phyloP scores from a whole-genome alignment of 768 basidiomycete species.

The Fibroporia radiculosa region DNA sequence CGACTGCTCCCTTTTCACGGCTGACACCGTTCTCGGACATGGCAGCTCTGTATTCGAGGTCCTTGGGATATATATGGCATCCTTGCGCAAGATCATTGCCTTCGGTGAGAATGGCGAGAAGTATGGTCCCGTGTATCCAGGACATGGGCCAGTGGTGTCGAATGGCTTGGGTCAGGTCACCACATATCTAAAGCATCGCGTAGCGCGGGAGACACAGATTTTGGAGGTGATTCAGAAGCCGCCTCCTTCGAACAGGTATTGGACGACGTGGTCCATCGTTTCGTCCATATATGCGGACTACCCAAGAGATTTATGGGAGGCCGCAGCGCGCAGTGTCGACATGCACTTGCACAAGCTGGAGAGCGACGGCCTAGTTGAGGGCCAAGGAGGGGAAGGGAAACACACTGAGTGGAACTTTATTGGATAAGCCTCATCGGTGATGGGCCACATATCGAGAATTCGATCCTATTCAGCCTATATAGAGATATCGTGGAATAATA shows the following conservation, averaged over 20 bases:
- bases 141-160: conserved; percentile 74
- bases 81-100: conserved; percentile 49
- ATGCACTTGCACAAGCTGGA: conserved; percentile 71
- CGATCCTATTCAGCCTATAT: background rate
- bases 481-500: conserved; percentile 1
- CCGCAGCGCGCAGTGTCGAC: conserved; percentile 62
- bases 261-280: conserved; percentile 65
- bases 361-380: conserved; percentile 48
- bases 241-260: conserved; percentile 24
- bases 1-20: conserved; percentile 78
- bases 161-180: conserved; percentile 55
- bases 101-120: conserved; percentile 24
- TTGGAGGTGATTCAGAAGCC: conserved; percentile 38
- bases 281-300: conserved; percentile 62
- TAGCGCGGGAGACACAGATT: conserved; percentile 77
- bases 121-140: conserved; percentile 69
- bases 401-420: conserved; percentile 40
- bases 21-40: conserved; percentile 86
- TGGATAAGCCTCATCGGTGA: background rate
- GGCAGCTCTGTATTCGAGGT: conserved; percentile 89
- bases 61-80: conserved; percentile 59
- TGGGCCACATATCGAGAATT: background rate
- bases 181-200: conserved; percentile 73
- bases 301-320: conserved; percentile 61
- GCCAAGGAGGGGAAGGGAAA: conserved; percentile 43